Evolutionary conservation across 805 yeast genomes (phyloP), one percentile per base, ranked within the genome.

Genomic region (Osmozyma mogii): DNA sequence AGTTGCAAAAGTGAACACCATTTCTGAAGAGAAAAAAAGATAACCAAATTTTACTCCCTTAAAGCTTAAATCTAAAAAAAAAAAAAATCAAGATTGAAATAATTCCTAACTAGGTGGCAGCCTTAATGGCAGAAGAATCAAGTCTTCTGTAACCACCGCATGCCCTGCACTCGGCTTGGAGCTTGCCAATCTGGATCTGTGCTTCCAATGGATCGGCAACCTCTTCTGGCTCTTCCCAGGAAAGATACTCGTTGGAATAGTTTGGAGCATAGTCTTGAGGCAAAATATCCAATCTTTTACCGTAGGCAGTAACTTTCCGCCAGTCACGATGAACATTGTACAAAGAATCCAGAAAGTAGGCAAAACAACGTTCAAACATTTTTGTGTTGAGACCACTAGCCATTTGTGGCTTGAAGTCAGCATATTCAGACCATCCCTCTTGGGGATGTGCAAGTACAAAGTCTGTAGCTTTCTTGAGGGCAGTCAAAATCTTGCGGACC

Each of bases 291-390:
- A 70, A 57, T 47, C 77, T 60, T 50, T 71, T 69, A 35, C 76
- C 75, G 44, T 70, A 70, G 29, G 62, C 63, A 27, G 70, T 70
- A 35, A 70, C 77, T 54, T 70, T 70, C 29, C 50, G 58, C 77
- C 77, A 70, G 50, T 70, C 77, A 40, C 77, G 62, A 44, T 66
- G 68, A 25, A 70, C 76, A 38, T 70, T 70, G 54, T 57, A 67
- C 39, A 68, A 56, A 11, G 72, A 65, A 12, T 54, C 68, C 11
- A 75, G 68, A 49, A 71, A 61, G 55, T 70, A 71, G 17, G 77
- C 76, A 49, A 57, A 71, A 35, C 73, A 68, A 52, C 77, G 62
- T 44, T 66, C 67, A 47, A 62, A 71, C 51, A 59, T 65, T 48
- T 67, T 69, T 34, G 43, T 49, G 45, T 59, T 58, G 47, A 68